Conservation (phyloP, 2,329 filamentous ascomycete genomes). For the Phoma sp. region DNA sequence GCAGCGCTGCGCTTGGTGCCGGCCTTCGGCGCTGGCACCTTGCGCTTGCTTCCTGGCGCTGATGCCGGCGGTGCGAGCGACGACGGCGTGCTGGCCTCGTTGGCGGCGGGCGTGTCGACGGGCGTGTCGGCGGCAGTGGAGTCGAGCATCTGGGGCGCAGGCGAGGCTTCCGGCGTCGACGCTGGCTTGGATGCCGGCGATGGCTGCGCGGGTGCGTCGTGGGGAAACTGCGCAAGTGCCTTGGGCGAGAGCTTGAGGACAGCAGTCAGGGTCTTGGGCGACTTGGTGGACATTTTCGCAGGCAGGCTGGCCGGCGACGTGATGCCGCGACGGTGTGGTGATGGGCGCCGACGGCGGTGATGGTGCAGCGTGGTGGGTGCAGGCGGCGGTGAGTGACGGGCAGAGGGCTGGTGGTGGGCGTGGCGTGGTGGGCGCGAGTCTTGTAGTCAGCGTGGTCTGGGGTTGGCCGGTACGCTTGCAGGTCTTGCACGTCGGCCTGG, state of each 20-base stretch:
- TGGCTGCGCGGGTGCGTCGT: conserved; percentile 34
- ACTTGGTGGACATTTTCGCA: conserved; percentile 46
- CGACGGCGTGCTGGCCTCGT: conserved; percentile 44
- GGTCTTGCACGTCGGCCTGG: neutral
- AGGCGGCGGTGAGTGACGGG: conserved; percentile 21
- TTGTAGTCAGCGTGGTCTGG: conserved; percentile 21
- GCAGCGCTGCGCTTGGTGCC: conserved; percentile 65
- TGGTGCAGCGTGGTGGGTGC: conserved; percentile 25
- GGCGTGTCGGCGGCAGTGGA: conserved; percentile 49
- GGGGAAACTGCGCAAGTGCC: conserved; percentile 40
- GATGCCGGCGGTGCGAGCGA: conserved; percentile 54
- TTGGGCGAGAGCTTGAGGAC: conserved; percentile 44
- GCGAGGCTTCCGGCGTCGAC: conserved; percentile 45
- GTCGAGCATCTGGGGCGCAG: conserved; percentile 45
- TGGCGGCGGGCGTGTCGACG: conserved; percentile 51
- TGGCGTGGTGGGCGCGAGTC: conserved; percentile 3
- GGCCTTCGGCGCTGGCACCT: conserved; percentile 75
- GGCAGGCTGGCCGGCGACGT: conserved; percentile 29
- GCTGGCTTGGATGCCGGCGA: conserved; percentile 45
- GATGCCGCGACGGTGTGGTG: conserved; percentile 26
- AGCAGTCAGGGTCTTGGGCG: conserved; percentile 42
- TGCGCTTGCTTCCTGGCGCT: conserved; percentile 73
- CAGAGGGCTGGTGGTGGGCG: conserved; percentile 12
- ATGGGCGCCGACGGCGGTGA: conserved; percentile 24
- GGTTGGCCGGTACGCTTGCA: conserved; percentile 18